Evolutionary conservation across 495 filamentous ascomycete genomes (phyloP), one percentile per base, ranked within the genome.

Genomic region (Tetracladium marchalianum): DNA sequence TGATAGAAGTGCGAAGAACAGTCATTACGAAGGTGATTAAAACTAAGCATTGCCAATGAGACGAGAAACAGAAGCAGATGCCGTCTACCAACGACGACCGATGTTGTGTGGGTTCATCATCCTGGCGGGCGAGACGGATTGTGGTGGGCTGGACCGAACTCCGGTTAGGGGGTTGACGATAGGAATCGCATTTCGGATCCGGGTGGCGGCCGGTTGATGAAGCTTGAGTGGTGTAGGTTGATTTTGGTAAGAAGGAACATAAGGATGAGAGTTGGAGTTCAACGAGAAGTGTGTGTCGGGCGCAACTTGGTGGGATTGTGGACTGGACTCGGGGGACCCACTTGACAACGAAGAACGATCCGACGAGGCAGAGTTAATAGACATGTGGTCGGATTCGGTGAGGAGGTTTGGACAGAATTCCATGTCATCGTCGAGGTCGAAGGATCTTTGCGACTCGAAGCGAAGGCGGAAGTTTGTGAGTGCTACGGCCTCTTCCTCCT

Each of bases 141-240:
- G 84, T 2, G 92, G 90, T 53, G 92, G 93, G 70, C 89, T 95
- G 31, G 89, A 77, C 66, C 95, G 74, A 66, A 90, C 78, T 51
- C 92, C 88, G 31, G 93, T 97, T 50, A 73, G 84, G 31, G 92
- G 92, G 75, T 99, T 95, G 67, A 99, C 83, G 62, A 99, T 99
- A 13, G 92, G 93, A 55, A 99, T 99, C 55, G 92, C 87, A 62
- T 95, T 97, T 55, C 90, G 85, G 53, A 82, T 80, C 62, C 93
- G 85, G 47, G 85, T 84, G 44, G 90, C 84, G 43, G 87, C 66
- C 35, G 87, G 85, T 70, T 95, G 92, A 60, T 93, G 86, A 56
- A 86, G 74, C 66, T 87, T 93, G 51, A 86, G 69, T 53, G 75
- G 62, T 37, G 72, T 61, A 36, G 69, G 64, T 15, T 73, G 68